phyloP scores from a whole-genome alignment of 495 filamentous ascomycete genomes.

The Peziza echinospora region DNA sequence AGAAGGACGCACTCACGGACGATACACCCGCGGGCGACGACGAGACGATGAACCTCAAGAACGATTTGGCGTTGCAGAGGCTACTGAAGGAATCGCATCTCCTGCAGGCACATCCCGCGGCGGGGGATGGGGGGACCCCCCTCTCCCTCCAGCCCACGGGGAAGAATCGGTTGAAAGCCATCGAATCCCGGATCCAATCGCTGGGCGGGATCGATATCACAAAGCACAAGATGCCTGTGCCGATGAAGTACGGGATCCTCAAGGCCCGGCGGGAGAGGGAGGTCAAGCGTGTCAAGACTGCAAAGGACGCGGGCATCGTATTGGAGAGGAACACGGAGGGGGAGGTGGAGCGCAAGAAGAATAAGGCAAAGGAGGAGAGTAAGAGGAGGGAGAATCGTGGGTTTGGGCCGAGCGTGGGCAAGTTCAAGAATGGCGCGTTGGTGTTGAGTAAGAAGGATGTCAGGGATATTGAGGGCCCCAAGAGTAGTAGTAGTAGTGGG shows the following conservation, averaged over 20 bases:
- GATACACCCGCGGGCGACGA: slow-evolving; percentile 22
- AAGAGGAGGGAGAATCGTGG: slow-evolving; percentile 46
- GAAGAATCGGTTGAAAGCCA: slow-evolving; percentile 47
- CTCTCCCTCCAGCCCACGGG: slow-evolving; percentile 40
- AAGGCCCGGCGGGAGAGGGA: slow-evolving; percentile 42
- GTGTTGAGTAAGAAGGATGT: slow-evolving; percentile 61
- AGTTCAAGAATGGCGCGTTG: slow-evolving; percentile 56
- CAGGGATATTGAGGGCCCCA: slow-evolving; percentile 36
- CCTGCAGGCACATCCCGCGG: slow-evolving; percentile 32
- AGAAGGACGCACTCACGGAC: slow-evolving; percentile 20
- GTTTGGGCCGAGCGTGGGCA: slow-evolving; percentile 56
- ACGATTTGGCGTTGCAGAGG: slow-evolving; percentile 77
- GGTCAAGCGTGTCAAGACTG: slow-evolving; percentile 47
- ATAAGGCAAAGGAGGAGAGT: slow-evolving; percentile 21
- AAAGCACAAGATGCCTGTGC: slow-evolving; percentile 61
- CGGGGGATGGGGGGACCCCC: slow-evolving; percentile 19
- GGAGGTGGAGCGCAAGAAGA: slow-evolving; percentile 21
- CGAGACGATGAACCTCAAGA: slow-evolving; percentile 46
- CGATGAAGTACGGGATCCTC: slow-evolving; percentile 55
- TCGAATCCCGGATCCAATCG: slow-evolving; percentile 58
- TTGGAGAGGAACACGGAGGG: slow-evolving; percentile 36
- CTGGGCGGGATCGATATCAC: slow-evolving; percentile 60
- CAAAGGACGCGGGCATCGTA: slow-evolving; percentile 75
- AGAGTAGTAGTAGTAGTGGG: slow-evolving; percentile 11
- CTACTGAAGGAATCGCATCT: slow-evolving; percentile 84